Conservation (phyloP, 257 asterid genomes). For the Agastache rugosa region DNA sequence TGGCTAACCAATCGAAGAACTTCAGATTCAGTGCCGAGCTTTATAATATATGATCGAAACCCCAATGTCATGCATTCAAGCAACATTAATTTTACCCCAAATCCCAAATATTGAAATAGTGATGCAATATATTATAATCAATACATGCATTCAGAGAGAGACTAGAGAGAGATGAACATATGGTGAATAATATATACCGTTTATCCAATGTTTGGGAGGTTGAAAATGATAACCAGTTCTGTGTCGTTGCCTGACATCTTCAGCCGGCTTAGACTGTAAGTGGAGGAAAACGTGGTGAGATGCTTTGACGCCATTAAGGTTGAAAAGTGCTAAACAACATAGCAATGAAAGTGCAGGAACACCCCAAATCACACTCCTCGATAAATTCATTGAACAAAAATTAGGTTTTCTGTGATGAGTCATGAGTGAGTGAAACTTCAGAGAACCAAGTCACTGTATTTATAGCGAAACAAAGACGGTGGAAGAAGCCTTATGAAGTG, state of each 20-base stretch:
- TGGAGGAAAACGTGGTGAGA: slow-evolving; percentile 47
- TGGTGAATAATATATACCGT: slow-evolving; percentile 41
- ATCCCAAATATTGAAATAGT: neutral
- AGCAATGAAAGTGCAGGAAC: slow-evolving; percentile 23
- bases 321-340: slow-evolving; percentile 31
- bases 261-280: slow-evolving; percentile 33
- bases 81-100: neutral
- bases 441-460: neutral
- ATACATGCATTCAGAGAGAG: neutral
- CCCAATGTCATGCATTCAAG: slow-evolving; percentile 26
- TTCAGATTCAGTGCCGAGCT: neutral
- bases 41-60: neutral
- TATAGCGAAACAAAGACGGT: slow-evolving; percentile 19
- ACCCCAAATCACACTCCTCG: slow-evolving; percentile 6
- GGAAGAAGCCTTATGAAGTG: neutral
- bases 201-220: slow-evolving; percentile 65
- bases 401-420: neutral
- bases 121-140: neutral
- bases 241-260: slow-evolving; percentile 36
- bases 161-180: neutral
- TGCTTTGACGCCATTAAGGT: slow-evolving; percentile 44
- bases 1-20: slow-evolving; percentile 9
- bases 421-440: neutral
- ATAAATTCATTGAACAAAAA: neutral
- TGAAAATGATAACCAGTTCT: slow-evolving; percentile 72